A percentile compares a stretch with the other conserved stretches of the same genome.
Evolutionary conservation across 176 grass and related monocot genomes (phyloP).

Genomic region (Ensete ventricosum): DNA sequence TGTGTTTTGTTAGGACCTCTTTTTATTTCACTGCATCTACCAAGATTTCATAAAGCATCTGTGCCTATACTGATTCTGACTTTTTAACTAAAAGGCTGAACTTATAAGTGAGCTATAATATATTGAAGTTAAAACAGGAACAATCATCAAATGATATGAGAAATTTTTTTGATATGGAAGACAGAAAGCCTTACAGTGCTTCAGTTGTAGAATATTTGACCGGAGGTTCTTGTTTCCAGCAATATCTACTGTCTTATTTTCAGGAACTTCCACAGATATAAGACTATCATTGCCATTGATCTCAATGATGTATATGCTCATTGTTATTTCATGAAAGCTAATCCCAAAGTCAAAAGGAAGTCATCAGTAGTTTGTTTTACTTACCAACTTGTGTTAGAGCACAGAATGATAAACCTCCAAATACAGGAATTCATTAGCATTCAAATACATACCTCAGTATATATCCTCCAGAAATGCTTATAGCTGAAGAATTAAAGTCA

Average conservation of each 20-base stretch:
- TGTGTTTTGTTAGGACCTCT: no score
- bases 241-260: constrained; percentile 60
- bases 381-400: no score
- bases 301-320: constrained; percentile 58
- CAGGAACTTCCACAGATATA: constrained; percentile 57
- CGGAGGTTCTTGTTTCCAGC: constrained; percentile 67
- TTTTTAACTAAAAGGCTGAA: neutral
- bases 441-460: constrained; percentile 43
- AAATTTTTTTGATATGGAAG: neutral
- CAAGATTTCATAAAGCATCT: neutral
- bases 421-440: neutral
- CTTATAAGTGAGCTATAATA: neutral
- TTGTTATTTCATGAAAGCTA: constrained; percentile 81
- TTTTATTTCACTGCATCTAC: no score
- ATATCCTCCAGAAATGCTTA: constrained; percentile 52
- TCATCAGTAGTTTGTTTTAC: neutral
- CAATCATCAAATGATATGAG: neutral
- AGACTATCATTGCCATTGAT: constrained; percentile 49
- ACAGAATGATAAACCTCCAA: neutral
- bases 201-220: constrained; percentile 79
- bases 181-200: constrained; percentile 57
- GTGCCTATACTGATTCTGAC: neutral
- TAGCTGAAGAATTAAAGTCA: constrained; percentile 68
- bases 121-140: neutral
- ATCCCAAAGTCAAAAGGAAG: constrained; percentile 11